A percentile compares a stretch with the other conserved stretches of the same genome.
Conservation (phyloP, 1,284 basidiomycete genomes). For the Mycosarcoma mackinlayi region DNA sequence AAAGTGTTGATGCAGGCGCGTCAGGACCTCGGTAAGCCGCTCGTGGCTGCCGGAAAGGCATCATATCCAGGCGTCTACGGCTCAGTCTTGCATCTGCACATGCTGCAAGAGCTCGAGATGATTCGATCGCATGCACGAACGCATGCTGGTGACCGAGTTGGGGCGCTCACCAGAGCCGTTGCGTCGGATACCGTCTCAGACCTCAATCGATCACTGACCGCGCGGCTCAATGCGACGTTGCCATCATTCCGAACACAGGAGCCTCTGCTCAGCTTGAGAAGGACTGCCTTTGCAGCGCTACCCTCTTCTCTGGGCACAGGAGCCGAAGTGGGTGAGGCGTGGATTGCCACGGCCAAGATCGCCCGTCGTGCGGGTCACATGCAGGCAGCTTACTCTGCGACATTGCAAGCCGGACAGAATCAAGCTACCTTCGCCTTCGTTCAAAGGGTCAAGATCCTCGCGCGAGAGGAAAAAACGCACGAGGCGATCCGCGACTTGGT, state of each 20-base stretch:
- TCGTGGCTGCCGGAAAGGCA: slow-evolving; percentile 81
- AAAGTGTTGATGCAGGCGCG: slow-evolving; percentile 77
- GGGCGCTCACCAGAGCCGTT: slow-evolving; percentile 69
- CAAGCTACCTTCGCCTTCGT: slow-evolving; percentile 84
- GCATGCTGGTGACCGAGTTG: slow-evolving; percentile 15
- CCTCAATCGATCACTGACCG: slow-evolving; percentile 70
- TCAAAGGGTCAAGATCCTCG: slow-evolving; percentile 88
- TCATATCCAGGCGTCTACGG: slow-evolving; percentile 87
- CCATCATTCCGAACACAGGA: slow-evolving; percentile 94
- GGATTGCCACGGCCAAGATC: slow-evolving; percentile 93
- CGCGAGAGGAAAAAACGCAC: slow-evolving; percentile 82
- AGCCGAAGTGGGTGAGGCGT: slow-evolving; percentile 71
- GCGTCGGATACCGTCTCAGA: slow-evolving; percentile 40
- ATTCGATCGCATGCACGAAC: slow-evolving; percentile 66
- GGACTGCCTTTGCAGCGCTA: slow-evolving; percentile 79
- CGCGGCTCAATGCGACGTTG: slow-evolving; percentile 81
- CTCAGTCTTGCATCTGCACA: slow-evolving; percentile 84
- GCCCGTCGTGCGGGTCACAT: slow-evolving; percentile 93
- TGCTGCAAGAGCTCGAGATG: slow-evolving; percentile 86
- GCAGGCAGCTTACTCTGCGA: slow-evolving; percentile 96
- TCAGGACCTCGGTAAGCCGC: slow-evolving; percentile 80
- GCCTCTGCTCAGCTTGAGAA: slow-evolving; percentile 86
- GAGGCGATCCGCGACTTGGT: slow-evolving; percentile 90
- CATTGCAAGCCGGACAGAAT: slow-evolving; percentile 86
- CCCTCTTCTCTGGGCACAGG: slow-evolving; percentile 11